Percentiles rank a stretch among this genome's conserved stretches.
Conservation (phyloP, 2,329 filamentous ascomycete genomes). For the Exophiala sideris region DNA sequence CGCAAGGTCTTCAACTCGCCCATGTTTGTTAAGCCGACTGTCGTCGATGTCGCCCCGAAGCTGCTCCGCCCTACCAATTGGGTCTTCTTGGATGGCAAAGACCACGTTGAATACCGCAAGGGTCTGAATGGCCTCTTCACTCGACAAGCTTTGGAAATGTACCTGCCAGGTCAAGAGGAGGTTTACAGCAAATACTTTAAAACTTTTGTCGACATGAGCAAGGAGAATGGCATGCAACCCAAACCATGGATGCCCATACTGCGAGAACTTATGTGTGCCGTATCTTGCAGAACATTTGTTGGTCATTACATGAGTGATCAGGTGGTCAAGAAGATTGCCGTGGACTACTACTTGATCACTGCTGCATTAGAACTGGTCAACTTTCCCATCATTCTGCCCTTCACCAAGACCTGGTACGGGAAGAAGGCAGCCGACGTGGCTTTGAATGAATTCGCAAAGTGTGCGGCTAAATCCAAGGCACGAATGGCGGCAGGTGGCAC, state of each 20-base stretch:
- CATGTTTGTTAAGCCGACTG: constrained; percentile 86
- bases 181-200: constrained; percentile 86
- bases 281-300: constrained; percentile 95
- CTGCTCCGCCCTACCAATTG: constrained; percentile 89
- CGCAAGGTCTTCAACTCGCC: constrained; percentile 97
- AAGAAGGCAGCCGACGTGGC: constrained; percentile 95
- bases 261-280: constrained; percentile 90
- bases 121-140: constrained; percentile 94
- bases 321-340: constrained; percentile 86
- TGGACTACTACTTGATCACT: constrained; percentile 96
- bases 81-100: constrained; percentile 95
- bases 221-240: constrained; percentile 68
- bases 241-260: constrained; percentile 87
- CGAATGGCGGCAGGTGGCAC: constrained; percentile 86
- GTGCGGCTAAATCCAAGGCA: constrained; percentile 87
- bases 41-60: constrained; percentile 91
- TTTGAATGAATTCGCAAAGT: constrained; percentile 81
- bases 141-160: constrained; percentile 77
- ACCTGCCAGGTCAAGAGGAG: constrained; percentile 88
- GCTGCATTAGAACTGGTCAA: constrained; percentile 95
- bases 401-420: constrained; percentile 93
- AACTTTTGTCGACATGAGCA: constrained; percentile 71
- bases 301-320: constrained; percentile 92
- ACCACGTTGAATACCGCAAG: constrained; percentile 95
- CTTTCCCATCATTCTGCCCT: constrained; percentile 94